A percentile compares a stretch with the other conserved stretches of the same genome.
Conservation (phyloP, 2,329 filamentous ascomycete genomes). For the Colletotrichum melonis region DNA sequence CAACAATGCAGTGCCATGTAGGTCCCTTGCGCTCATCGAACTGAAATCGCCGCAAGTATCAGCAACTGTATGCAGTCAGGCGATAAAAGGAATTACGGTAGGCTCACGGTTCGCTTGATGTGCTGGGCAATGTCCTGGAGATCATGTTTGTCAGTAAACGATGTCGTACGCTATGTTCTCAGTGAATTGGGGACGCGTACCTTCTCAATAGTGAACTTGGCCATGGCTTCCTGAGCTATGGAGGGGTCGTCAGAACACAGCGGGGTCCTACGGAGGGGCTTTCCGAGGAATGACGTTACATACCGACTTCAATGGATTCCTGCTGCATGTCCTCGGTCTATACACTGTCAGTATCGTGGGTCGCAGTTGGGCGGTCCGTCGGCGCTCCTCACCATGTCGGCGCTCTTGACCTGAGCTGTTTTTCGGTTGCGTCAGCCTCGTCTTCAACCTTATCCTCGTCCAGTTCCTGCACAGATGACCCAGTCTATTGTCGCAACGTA, state of each 20-base stretch:
- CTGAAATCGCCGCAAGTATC: constrained; percentile 57
- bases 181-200: constrained; percentile 44
- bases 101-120: constrained; percentile 88
- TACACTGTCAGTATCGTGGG: constrained; percentile 42
- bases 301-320: constrained; percentile 96
- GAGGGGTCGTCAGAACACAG: constrained; percentile 33
- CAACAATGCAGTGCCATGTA: constrained; percentile 99
- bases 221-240: constrained; percentile 72
- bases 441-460: background rate
- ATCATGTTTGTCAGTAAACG: constrained; percentile 23
- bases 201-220: constrained; percentile 72
- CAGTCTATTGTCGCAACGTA: constrained; percentile 48
- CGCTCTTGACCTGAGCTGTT: constrained; percentile 95
- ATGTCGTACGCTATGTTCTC: background rate
- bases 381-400: constrained; percentile 84
- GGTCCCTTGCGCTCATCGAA: constrained; percentile 97
- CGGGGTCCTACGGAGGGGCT: background rate
- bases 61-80: background rate
- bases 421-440: constrained; percentile 18
- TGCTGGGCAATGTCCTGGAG: constrained; percentile 90
- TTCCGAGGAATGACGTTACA: constrained; percentile 49
- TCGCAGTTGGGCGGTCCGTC: constrained; percentile 27
- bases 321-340: constrained; percentile 98
- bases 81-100: constrained; percentile 13
- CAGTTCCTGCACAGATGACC: constrained; percentile 6